These are phyloP conservation scores for Leucosporidium yakuticum DNA, from an alignment of 768 basidiomycete species.

Conservation along the genomic window DNA sequence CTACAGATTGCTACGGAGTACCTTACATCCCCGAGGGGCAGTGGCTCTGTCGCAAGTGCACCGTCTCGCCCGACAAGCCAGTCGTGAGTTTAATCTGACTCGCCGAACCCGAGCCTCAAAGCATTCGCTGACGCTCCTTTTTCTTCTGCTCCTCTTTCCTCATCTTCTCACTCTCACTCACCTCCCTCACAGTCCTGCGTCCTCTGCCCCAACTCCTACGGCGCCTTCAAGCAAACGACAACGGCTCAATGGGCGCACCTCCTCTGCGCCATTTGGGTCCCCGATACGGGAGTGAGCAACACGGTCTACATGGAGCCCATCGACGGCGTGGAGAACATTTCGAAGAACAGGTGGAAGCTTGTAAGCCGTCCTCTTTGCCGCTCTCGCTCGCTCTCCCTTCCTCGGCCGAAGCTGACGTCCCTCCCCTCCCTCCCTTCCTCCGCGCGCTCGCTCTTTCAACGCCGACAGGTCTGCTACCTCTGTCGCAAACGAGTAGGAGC, in stretches of 20 bases:
- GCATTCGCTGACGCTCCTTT: not conserved
- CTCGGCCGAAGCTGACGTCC: not conserved
- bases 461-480: slow-evolving; percentile 55
- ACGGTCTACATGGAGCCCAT: slow-evolving; percentile 98
- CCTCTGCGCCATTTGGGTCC: slow-evolving; percentile 94
- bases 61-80: slow-evolving; percentile 90
- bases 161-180: not conserved
- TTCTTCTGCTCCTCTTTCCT: not conserved
- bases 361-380: slow-evolving; percentile 51
- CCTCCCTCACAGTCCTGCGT: slow-evolving; percentile 65
- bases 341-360: slow-evolving; percentile 88
- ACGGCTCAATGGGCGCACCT: slow-evolving; percentile 93
- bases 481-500: slow-evolving; percentile 65
- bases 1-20: slow-evolving; percentile 90
- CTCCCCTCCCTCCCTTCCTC: not conserved
- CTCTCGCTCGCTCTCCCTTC: not conserved
- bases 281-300: slow-evolving; percentile 86
- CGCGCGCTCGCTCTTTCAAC: not conserved
- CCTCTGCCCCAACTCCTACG: slow-evolving; percentile 93
- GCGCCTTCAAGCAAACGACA: slow-evolving; percentile 95
- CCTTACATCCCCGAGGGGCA: slow-evolving; percentile 99
- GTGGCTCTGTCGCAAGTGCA: slow-evolving; percentile 98
- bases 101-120: not conserved
- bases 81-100: slow-evolving; percentile 57
- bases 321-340: slow-evolving; percentile 76